Conservation (phyloP, 2,329 filamentous ascomycete species). For the Periconia sp. region DNA sequence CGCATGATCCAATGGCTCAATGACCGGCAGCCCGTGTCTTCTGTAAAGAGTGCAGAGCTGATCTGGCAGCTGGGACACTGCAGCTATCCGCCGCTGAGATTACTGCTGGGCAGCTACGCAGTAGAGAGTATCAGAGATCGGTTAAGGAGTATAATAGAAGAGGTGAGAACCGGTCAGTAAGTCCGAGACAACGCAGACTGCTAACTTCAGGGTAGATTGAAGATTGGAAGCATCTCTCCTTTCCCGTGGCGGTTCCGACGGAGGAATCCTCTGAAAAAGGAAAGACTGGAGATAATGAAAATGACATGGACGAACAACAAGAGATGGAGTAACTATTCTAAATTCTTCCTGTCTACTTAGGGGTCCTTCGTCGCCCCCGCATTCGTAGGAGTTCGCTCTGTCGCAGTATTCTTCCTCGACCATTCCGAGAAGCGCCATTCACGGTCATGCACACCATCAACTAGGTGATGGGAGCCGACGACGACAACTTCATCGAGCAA, state of each 20-base stretch:
- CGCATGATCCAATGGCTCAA: slow-evolving; percentile 94
- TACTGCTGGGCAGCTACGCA: slow-evolving; percentile 91
- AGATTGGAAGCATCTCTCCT: slow-evolving; percentile 89
- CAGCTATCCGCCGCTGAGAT: slow-evolving; percentile 84
- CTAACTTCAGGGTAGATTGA: slow-evolving; percentile 53
- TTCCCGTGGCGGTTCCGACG: slow-evolving; percentile 50
- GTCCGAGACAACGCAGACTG: not conserved
- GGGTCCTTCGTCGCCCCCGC: too few species aligned
- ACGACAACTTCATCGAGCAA: too few species aligned
- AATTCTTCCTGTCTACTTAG: too few species aligned
- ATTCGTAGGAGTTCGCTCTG: too few species aligned
- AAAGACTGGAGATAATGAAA: slow-evolving; percentile 1
- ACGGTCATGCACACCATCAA: too few species aligned
- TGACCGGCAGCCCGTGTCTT: slow-evolving; percentile 89
- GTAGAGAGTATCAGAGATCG: slow-evolving; percentile 95
- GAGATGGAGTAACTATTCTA: too few species aligned
- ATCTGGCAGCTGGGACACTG: slow-evolving; percentile 95
- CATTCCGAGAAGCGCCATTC: too few species aligned
- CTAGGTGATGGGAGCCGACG: too few species aligned
- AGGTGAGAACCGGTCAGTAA: slow-evolving; percentile 60
- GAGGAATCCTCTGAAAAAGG: slow-evolving; percentile 34
- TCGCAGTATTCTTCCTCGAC: too few species aligned
- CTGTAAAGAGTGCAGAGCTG: slow-evolving; percentile 89
- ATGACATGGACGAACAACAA: too few species aligned
- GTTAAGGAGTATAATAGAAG: slow-evolving; percentile 88